Evolutionary conservation across 2,329 filamentous ascomycete species (phyloP).

Genomic region (Colletotrichum nymphaeae): DNA sequence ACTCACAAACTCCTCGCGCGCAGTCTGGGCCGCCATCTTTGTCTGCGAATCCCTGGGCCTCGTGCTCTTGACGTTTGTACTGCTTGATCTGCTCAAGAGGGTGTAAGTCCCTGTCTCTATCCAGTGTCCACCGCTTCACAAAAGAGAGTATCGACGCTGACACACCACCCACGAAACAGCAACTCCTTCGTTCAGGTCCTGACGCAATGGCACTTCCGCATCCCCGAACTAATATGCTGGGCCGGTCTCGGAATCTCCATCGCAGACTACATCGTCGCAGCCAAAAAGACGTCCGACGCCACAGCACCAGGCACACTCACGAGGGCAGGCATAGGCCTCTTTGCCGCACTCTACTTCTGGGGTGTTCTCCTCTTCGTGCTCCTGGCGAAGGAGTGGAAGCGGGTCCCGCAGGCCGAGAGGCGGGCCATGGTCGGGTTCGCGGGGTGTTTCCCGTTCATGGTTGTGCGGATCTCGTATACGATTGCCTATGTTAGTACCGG

Average conservation of each 20-base stretch:
- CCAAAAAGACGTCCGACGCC: conserved; percentile 24
- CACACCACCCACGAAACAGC: not conserved
- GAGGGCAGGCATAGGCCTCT: conserved; percentile 34
- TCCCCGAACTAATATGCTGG: conserved; percentile 39
- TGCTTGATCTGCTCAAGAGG: conserved; percentile 33
- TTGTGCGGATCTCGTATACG: conserved; percentile 35
- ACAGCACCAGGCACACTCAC: conserved; percentile 34
- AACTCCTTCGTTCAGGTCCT: conserved; percentile 25
- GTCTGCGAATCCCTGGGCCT: conserved; percentile 39
- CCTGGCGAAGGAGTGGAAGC: conserved; percentile 19
- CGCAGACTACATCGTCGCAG: conserved; percentile 35
- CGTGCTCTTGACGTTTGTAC: conserved; percentile 31
- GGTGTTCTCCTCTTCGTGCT: conserved; percentile 27
- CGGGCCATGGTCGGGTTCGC: conserved; percentile 29
- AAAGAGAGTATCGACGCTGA: not conserved
- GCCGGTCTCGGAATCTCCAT: conserved; percentile 37
- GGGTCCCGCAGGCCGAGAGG: conserved; percentile 22
- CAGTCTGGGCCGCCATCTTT: conserved; percentile 37
- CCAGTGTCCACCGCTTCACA: not conserved
- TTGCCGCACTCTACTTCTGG: conserved; percentile 37
- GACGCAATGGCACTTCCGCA: conserved; percentile 31
- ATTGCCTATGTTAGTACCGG: conserved; percentile 37
- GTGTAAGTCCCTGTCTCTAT: conserved; percentile 5
- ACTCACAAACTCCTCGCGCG: conserved; percentile 29
- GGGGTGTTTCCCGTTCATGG: conserved; percentile 28